Conservation (phyloP, 192 early-diverging fungal species). For the Phycomyces nitens region DNA sequence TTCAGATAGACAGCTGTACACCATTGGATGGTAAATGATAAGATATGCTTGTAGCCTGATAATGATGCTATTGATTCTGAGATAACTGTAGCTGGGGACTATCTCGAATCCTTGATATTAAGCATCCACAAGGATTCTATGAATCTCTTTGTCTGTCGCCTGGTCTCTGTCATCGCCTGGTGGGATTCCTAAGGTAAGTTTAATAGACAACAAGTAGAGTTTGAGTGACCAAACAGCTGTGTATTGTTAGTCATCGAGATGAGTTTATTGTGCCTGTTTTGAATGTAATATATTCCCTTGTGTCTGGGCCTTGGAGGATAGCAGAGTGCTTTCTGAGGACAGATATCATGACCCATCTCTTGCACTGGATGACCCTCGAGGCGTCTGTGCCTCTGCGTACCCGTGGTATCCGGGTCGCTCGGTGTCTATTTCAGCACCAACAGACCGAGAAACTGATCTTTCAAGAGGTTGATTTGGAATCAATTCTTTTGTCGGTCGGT, state of each 20-base stretch:
- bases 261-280: no score
- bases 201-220: not conserved
- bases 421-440: not conserved
- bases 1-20: constrained; percentile 17
- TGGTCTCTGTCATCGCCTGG: constrained; percentile 12
- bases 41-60: not conserved
- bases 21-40: constrained; percentile 22
- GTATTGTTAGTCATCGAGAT: no score
- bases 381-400: no score
- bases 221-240: not conserved
- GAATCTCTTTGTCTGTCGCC: constrained; percentile 4
- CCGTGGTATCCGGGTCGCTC: no score
- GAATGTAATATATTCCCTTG: no score
- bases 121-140: constrained; percentile 21
- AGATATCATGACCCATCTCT: no score
- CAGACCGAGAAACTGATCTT: not conserved
- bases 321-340: no score
- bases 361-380: no score
- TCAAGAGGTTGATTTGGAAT: not conserved
- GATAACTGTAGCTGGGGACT: constrained; percentile 24
- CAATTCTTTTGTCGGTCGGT: not conserved
- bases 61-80: not conserved
- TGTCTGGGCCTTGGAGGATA: no score
- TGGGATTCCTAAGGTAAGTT: constrained; percentile 19
- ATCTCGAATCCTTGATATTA: constrained; percentile 30